Evolutionary conservation across 164 flowering plant genomes (phyloP).

Genomic region (Nelumbo lutea): DNA sequence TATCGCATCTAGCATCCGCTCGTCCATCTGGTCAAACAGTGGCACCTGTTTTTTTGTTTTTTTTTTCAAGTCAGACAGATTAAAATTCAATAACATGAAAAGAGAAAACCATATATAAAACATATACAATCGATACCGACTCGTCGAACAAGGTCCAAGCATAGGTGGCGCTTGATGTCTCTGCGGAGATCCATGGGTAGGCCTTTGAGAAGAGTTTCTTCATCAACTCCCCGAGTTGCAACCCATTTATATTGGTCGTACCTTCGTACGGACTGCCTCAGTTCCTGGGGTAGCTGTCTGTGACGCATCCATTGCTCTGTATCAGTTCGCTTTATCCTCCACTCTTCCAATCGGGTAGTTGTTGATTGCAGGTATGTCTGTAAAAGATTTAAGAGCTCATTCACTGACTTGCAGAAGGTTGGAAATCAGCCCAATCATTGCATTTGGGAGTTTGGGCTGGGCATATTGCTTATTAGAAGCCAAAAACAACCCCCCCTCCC

Average conservation of each 20-base stretch:
- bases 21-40: constrained; percentile 90
- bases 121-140: constrained; percentile 32
- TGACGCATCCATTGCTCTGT: constrained; percentile 98
- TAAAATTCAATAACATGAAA: background rate
- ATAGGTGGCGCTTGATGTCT: constrained; percentile 91
- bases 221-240: constrained; percentile 89
- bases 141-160: constrained; percentile 81
- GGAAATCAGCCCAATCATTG: no score
- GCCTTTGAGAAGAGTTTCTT: constrained; percentile 66
- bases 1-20: constrained; percentile 82
- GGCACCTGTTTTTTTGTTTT: constrained; percentile 52
- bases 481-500: background rate
- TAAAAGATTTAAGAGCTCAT: background rate
- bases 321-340: constrained; percentile 87
- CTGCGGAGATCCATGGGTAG: constrained; percentile 84
- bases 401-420: no score
- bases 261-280: constrained; percentile 58
- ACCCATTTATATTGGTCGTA: constrained; percentile 92
- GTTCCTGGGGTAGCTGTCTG: constrained; percentile 78
- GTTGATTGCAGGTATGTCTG: constrained; percentile 90
- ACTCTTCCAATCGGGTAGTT: constrained; percentile 81
- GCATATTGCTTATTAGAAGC: background rate
- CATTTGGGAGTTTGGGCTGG: background rate
- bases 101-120: background rate
- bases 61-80: background rate